Base-by-base conservation (phyloP, 352 stramenopile species). In the Phytophthora chlamydospora region DNA sequence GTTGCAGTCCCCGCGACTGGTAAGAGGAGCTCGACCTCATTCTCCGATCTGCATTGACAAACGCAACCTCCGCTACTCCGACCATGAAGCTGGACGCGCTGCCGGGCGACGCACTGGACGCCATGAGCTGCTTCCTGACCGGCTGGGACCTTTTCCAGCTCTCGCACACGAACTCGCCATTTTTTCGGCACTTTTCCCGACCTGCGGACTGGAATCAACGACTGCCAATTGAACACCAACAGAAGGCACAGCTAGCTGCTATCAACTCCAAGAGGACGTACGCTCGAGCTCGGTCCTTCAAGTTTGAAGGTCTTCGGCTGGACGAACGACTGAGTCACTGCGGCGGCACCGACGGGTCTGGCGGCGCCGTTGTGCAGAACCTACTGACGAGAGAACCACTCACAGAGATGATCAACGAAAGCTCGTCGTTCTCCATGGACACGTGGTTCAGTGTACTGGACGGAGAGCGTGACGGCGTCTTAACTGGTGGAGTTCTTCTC, bases 391-490 rank as follows among this genome's bases (percentile, higher is more conserved):
- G 29, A 51, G 29, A 62, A 1, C 10, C 24, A 11, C 42, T 62
- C 35, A 49, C 34, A 3, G 35, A 52, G 3, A n/a, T 16, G 0
- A 52, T 58, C 21, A 40, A 17, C 2, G 17, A 19, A 4, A 33
- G 12, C 0, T 58, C 39, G 2, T 50, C 46, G 5, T 69, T 63
- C 29, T 11, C 52, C 31, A 13, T 65, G 24, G 36, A 66, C 27
- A 36, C 48, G 21, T 42, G 41, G 38, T 54, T 53, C n/a, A 47
- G 56, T 58, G 39, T 64, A 21, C 39, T 64, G 17, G 56, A 58
- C 52, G 46, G 56, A 51, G 46, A 64, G 12, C 14, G 13, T 6
- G n/a, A 48, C 13, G 56, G 56, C 7, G 39, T 58, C 12, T 55
- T 57, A 34, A 56, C 43, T 3, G 55, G 55, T 19, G 44, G 56